Conservation (phyloP, 768 basidiomycete species). For the Hericium rajendrae region DNA sequence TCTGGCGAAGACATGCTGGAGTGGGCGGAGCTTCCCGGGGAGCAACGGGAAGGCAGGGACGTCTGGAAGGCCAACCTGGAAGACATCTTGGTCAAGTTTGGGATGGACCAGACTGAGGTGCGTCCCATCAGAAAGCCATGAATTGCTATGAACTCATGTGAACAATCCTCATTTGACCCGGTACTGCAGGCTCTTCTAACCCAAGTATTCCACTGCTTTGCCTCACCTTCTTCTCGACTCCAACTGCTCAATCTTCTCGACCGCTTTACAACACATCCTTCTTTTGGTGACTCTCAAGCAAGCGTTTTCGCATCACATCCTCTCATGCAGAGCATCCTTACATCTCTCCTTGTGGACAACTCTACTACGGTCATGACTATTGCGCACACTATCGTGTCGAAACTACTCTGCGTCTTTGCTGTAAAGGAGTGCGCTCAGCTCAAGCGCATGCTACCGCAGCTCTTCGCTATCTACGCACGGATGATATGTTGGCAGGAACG, state of each 20-base stretch:
- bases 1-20: conserved; percentile 68
- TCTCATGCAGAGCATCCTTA: conserved; percentile 53
- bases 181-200: conserved; percentile 53
- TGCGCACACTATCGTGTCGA: conserved; percentile 53
- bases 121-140: conserved; percentile 19
- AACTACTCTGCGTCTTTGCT: conserved; percentile 67
- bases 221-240: conserved; percentile 48
- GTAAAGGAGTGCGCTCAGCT: conserved; percentile 48
- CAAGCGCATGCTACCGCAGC: conserved; percentile 48
- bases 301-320: conserved; percentile 47
- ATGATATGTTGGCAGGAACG: conserved; percentile 68
- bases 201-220: conserved; percentile 56
- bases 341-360: conserved; percentile 63
- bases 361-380: conserved; percentile 64
- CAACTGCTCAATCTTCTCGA: conserved; percentile 64
- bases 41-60: conserved; percentile 46
- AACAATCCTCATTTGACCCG: background rate
- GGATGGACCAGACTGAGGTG: conserved; percentile 54
- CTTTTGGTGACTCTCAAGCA: conserved; percentile 36
- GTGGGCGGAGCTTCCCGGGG: conserved; percentile 57
- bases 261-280: conserved; percentile 43
- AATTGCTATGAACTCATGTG: background rate
- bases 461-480: conserved; percentile 60
- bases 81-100: conserved; percentile 60
- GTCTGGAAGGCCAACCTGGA: conserved; percentile 77